phyloP scores from a whole-genome alignment of 129 eudicot species.

The Flaveria bidentis region DNA sequence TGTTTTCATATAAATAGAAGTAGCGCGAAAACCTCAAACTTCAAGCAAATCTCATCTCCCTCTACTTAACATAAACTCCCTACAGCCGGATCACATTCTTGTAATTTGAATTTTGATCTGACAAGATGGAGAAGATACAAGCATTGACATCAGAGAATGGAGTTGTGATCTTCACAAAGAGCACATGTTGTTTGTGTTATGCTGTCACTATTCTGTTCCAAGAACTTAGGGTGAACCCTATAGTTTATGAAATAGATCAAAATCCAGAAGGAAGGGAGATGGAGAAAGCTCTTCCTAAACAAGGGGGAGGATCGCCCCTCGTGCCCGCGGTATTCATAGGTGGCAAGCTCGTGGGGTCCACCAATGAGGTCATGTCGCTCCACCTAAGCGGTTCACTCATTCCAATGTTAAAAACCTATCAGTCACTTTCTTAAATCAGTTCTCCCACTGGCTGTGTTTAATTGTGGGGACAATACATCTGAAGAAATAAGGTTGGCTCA shows the following conservation, averaged over 20 bases:
- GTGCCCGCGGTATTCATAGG: constrained; percentile 85
- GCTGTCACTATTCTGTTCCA: constrained; percentile 64
- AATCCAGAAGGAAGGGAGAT: constrained; percentile 68
- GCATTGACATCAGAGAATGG: constrained; percentile 59
- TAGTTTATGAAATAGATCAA: constrained; percentile 57
- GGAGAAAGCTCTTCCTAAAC: constrained; percentile 63
- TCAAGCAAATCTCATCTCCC: constrained; percentile 38
- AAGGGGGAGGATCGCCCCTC: constrained; percentile 51
- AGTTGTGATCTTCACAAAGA: constrained; percentile 70
- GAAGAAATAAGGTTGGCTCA: constrained; percentile 50
- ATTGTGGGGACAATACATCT: constrained; percentile 14
- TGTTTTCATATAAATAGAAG: constrained; percentile 56
- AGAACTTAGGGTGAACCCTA: constrained; percentile 53
- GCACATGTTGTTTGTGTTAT: constrained; percentile 80
- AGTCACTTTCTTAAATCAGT: constrained; percentile 26
- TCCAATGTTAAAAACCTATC: constrained; percentile 61
- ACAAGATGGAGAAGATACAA: constrained; percentile 60
- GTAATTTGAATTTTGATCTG: constrained; percentile 33
- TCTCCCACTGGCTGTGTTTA: neutral
- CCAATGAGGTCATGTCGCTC: constrained; percentile 70
- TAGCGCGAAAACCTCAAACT: constrained; percentile 37
- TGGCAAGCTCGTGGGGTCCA: constrained; percentile 77
- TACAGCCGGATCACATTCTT: constrained; percentile 22
- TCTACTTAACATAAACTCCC: too few species aligned
- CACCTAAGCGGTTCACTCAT: constrained; percentile 77